Evolutionary conservation across 441 rosid genomes (phyloP).

Genomic region (Gossypium gossypioides): DNA sequence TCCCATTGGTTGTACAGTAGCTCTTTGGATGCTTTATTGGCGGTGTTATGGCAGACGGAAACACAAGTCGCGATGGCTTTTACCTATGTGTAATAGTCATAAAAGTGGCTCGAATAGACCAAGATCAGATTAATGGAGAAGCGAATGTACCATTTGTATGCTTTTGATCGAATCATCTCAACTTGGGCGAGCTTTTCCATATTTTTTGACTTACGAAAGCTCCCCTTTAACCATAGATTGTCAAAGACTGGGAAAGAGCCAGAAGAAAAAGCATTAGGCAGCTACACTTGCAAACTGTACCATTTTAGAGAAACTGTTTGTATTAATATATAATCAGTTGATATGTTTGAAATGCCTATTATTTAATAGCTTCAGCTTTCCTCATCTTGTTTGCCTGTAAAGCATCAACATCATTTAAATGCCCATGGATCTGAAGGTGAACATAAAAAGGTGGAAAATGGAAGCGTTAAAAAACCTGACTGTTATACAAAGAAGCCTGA

Average conservation of each 20-base stretch:
- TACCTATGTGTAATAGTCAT: constrained; percentile 58
- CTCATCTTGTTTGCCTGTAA: background rate
- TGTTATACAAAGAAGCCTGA: too few species aligned
- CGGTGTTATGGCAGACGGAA: constrained; percentile 77
- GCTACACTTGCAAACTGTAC: constrained; percentile 7
- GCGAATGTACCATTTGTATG: background rate
- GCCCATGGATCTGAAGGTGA: too few species aligned
- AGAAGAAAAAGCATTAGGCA: constrained; percentile 6
- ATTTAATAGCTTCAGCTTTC: background rate
- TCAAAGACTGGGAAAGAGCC: constrained; percentile 12
- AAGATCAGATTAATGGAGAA: constrained; percentile 54
- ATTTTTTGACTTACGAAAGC: constrained; percentile 19
- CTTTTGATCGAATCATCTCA: constrained; percentile 7
- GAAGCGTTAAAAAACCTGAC: too few species aligned
- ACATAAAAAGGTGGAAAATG: too few species aligned
- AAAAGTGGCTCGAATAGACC: constrained; percentile 49
- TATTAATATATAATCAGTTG: constrained; percentile 16
- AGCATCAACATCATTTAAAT: background rate
- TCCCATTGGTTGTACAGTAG: constrained; percentile 48
- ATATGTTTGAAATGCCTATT: constrained; percentile 10
- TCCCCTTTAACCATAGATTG: background rate
- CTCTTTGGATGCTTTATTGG: constrained; percentile 55
- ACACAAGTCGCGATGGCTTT: constrained; percentile 55
- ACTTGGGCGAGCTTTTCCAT: constrained; percentile 25
- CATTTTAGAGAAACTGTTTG: constrained; percentile 16